Evolutionary conservation across 129 eudicot genomes (phyloP).

Genomic region (Apium graveolens): DNA sequence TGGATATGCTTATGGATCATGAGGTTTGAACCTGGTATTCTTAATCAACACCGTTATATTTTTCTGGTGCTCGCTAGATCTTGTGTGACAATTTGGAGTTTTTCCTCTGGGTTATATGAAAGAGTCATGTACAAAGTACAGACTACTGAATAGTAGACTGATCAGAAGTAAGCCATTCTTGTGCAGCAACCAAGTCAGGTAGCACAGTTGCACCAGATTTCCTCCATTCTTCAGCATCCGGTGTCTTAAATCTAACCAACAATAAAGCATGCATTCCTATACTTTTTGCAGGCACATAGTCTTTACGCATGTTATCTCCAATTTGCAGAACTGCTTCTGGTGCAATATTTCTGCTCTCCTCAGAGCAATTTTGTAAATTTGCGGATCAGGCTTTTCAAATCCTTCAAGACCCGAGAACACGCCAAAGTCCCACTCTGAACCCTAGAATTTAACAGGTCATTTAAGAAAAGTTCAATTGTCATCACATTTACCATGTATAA

Average conservation of each 20-base stretch:
- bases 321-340: slow-evolving; percentile 78
- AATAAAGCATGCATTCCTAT: slow-evolving; percentile 79
- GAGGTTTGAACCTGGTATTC: too few relatives aligned
- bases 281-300: slow-evolving; percentile 84
- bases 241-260: slow-evolving; percentile 74
- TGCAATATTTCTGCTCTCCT: slow-evolving; percentile 74
- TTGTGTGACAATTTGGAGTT: too few relatives aligned
- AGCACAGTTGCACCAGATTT: too few relatives aligned
- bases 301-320: slow-evolving; percentile 93
- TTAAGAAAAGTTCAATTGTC: neutral
- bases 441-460: slow-evolving; percentile 33
- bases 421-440: slow-evolving; percentile 95
- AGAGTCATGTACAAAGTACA: neutral
- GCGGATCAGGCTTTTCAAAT: slow-evolving; percentile 88
- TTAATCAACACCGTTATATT: too few relatives aligned
- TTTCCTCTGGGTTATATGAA: too few relatives aligned
- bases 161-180: slow-evolving; percentile 58
- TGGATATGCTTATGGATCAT: too few relatives aligned
- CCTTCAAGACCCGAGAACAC: slow-evolving; percentile 98
- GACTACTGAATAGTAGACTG: slow-evolving; percentile 14
- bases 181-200: slow-evolving; percentile 66
- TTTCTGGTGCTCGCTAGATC: too few relatives aligned
- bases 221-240: slow-evolving; percentile 76
- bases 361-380: slow-evolving; percentile 65
- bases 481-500: neutral